Evolutionary conservation across 1,284 basidiomycete species (phyloP).

Genomic region (Rhodotorula sp.): DNA sequence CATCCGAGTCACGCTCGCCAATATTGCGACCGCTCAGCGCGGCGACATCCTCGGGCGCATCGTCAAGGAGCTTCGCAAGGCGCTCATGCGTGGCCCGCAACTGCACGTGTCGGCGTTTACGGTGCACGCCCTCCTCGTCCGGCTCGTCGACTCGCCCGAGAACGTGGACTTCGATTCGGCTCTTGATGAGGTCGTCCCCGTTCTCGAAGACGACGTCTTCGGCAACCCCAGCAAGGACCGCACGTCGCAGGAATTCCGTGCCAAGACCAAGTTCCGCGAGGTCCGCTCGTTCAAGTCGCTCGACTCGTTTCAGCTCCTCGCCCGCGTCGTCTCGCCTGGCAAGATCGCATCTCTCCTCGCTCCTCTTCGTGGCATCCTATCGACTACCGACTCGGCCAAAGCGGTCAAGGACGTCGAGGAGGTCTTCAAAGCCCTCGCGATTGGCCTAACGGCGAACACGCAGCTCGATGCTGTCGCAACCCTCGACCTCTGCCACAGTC

Average conservation of each 20-base stretch:
- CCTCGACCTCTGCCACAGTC: constrained; percentile 79
- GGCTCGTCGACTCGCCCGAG: constrained; percentile 62
- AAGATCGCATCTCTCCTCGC: constrained; percentile 74
- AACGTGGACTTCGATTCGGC: constrained; percentile 70
- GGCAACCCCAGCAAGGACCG: constrained; percentile 91
- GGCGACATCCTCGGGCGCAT: constrained; percentile 70
- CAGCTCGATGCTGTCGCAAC: constrained; percentile 70
- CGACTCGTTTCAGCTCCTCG: constrained; percentile 79
- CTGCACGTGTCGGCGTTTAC: constrained; percentile 88
- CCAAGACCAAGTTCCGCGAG: constrained; percentile 86
- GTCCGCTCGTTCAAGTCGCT: constrained; percentile 75
- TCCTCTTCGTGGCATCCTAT: constrained; percentile 81
- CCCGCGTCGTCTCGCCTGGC: constrained; percentile 69
- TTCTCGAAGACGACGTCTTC: constrained; percentile 90
- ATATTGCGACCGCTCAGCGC: constrained; percentile 74
- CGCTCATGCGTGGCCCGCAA: constrained; percentile 87
- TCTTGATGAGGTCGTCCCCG: constrained; percentile 71
- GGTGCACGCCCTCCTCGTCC: constrained; percentile 75
- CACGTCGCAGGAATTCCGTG: constrained; percentile 74
- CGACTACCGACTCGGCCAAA: constrained; percentile 77
- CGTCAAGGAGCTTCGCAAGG: constrained; percentile 75
- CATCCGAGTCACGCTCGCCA: constrained; percentile 77
- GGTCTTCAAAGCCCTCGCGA: constrained; percentile 74
- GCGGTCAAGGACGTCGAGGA: constrained; percentile 87
- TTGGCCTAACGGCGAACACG: constrained; percentile 79